Conservation (phyloP, 1,139 yeast genomes). For the Geotrichum siamense region DNA sequence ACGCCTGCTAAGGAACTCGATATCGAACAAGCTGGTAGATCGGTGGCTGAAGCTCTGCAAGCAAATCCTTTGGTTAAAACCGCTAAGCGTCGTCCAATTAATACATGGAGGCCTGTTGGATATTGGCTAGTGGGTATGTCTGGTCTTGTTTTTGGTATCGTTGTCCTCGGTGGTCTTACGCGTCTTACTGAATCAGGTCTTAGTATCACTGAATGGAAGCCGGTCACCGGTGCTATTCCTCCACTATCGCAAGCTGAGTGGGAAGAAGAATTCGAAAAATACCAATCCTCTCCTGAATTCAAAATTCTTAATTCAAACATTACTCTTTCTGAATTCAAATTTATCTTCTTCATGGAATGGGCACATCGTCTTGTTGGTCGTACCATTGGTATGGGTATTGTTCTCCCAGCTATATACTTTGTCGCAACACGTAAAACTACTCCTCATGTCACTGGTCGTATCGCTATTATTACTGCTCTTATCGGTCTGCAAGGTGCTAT, state of each 20-base stretch:
- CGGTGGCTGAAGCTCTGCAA: conserved; percentile 17
- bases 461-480: conserved; percentile 64
- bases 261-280: conserved; percentile 76
- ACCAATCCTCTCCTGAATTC: conserved; percentile 85
- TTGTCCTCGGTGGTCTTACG: conserved; percentile 92
- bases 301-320: conserved; percentile 83
- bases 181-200: conserved; percentile 92
- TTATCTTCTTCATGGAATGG: conserved; percentile 97
- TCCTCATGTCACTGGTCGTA: conserved; percentile 56
- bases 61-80: conserved; percentile 18
- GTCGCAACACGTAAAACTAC: conserved; percentile 62
- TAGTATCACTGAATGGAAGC: conserved; percentile 97
- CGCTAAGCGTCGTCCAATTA: conserved; percentile 25
- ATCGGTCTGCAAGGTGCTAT: conserved; percentile 91
- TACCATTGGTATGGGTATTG: conserved; percentile 73
- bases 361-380: conserved; percentile 90
- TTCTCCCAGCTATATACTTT: conserved; percentile 80
- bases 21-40: conserved; percentile 17
- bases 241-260: conserved; percentile 76
- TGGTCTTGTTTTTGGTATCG: conserved; percentile 87
- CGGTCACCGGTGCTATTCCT: conserved; percentile 91
- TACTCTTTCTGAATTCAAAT: conserved; percentile 86
- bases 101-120: conserved; percentile 47
- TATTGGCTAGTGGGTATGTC: conserved; percentile 91
- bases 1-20: conserved; percentile 14